Evolutionary conservation across 768 basidiomycete genomes (phyloP), one percentile per base, ranked within the genome.

Genomic region (Lyophyllum shimeji): DNA sequence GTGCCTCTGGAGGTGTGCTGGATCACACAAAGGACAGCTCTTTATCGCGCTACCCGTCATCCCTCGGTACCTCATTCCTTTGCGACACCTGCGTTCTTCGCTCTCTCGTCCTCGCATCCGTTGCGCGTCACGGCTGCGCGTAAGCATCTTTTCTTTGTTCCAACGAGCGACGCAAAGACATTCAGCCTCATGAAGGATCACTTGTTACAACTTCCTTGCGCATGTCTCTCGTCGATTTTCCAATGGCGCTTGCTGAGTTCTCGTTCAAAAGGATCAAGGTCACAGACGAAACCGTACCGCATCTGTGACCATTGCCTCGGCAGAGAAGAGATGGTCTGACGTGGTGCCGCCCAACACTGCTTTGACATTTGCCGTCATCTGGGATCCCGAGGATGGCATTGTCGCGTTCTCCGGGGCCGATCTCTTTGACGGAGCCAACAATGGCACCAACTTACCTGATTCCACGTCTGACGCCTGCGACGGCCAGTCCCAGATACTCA

Each of bases 361-460:
- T 2, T 69, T 85, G 57, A 82, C 78, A 2, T 86, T 86, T 60
- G 84, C 81, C 3, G 82, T 82, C 6, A 65, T 85, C 29, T 86
- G 80, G 80, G 82, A 84, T 56, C 78, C 80, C 1, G 76, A 79
- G 0, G 78, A 83, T 6, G 84, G 81, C 31, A 75, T 84, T 60
- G 73, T 85, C 56, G 76, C 78, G 29, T 85, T 86, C 63, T 83
- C 82, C 1, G 80, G 77, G 24, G 75, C 80, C 24, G 67, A 72
- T 48, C 74, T 84, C 33, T 67, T 81, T 25, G 71, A 74, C 47
- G 59, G 56, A 11, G 44, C 48, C 29, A 56, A 57, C 24, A 50
- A 62, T 42, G 46, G 29, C 34, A 17, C 52, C 25, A 42, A 48
- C 34, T 18, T 40, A 42, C 25, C 34, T 46, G 55, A 57, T 17